Conservation (phyloP, 2,329 filamentous ascomycete genomes). For the Decorospora gaudefroyi region DNA sequence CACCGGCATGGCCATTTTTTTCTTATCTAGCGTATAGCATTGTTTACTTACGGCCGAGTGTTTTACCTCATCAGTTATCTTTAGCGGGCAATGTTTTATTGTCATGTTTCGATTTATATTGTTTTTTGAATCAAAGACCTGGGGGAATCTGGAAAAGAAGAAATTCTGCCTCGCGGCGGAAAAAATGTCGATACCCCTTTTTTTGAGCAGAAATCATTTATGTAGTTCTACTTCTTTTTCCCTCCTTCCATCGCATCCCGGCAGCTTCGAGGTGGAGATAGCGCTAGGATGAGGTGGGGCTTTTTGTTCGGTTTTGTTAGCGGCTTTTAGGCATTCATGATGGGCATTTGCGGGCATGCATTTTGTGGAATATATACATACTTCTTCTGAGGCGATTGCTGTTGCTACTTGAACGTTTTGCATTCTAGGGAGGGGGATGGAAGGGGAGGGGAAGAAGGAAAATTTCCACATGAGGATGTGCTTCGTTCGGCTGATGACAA, state of each 20-base stretch:
- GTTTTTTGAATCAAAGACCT: constrained; percentile 4
- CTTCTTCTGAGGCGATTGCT: no score
- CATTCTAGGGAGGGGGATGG: no score
- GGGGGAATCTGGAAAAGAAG: constrained; percentile 1
- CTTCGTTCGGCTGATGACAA: no score
- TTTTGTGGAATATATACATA: no score
- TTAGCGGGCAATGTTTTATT: constrained; percentile 20
- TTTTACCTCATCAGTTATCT: constrained; percentile 34
- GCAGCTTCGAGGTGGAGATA: no score
- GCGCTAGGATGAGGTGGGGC: background rate
- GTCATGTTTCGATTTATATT: constrained; percentile 2
- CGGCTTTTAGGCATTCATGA: background rate
- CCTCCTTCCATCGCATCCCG: no score
- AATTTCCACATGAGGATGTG: no score
- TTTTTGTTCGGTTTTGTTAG: constrained; percentile 2
- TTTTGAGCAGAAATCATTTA: no score
- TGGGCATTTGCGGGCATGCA: background rate
- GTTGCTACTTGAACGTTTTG: background rate
- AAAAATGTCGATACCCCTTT: constrained; percentile 6
- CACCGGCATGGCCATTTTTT: constrained; percentile 15
- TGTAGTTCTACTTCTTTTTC: constrained; percentile 4
- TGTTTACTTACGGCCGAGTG: no score
- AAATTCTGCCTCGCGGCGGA: constrained; percentile 10
- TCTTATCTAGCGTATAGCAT: constrained; percentile 33
- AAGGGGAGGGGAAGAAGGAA: no score